Evolutionary conservation across 257 asterid genomes (phyloP), one percentile per base, ranked within the genome.

Genomic region (Solanum bulbocastanum): DNA sequence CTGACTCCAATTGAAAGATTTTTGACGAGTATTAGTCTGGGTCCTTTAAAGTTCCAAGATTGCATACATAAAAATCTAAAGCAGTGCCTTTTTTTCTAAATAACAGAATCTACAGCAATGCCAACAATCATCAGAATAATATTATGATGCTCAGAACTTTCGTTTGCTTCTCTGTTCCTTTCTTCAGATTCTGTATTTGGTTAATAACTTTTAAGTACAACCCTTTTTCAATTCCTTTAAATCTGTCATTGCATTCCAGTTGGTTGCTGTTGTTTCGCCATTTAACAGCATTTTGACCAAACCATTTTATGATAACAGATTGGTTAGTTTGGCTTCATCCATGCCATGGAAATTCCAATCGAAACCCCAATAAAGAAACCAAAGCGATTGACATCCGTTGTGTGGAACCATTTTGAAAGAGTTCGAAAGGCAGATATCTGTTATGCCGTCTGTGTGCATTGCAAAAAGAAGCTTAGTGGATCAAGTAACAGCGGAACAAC

Each of bases 401-500:
- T 96, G 14, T 96, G 99, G 99, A 96, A 96, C 90, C 98, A 96
- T 93, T 96, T 96, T 16, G 98, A 96, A 92, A 93, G 98, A 92
- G 91, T 94, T 56, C 91, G 93, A 88, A 96, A 95, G 92, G 99
- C 97, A 30, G 99, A 97, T 13, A 91, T 91, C 44, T 98, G 96
- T 87, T 96, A 94, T 92, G 99, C 99, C 35, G 96, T 96, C 88
- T 97, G 99, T 87, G 87, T 94, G 79, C 99, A 97, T 88, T 97
- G 99, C 95, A 97, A 95, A 66, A 97, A 97, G 95, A 96, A 95
- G 92, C 94, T 97, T 30, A 95, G 99, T 78, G 99, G 99, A 75
- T 97, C 99, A 36, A 96, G 99, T 90, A 96, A 96, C 86, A 97
- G 99, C 32, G 99, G 99, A 87, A 97, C 99, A 46, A 97, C 99